Conservation (phyloP, 306 rosid genomes). For the Coriaria nepalensis region DNA sequence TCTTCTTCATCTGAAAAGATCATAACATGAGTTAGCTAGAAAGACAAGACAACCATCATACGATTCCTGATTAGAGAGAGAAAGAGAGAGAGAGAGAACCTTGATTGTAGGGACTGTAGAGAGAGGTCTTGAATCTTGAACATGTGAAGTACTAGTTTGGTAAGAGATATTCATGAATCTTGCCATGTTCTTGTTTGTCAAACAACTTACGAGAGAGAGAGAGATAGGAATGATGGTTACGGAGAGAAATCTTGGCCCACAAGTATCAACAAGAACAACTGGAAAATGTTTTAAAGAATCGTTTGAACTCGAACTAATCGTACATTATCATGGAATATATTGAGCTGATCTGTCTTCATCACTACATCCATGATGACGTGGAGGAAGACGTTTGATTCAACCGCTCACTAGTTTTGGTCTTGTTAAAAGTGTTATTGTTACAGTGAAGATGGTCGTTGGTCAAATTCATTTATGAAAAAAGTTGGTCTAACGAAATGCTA, state of each 20-base stretch:
- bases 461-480: no score
- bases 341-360: no score
- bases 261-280: slow-evolving; percentile 4
- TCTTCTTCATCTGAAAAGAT: neutral
- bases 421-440: no score
- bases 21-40: slow-evolving; percentile 1
- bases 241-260: neutral
- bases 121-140: slow-evolving; percentile 23
- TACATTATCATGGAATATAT: no score
- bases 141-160: neutral
- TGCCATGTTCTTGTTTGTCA: neutral
- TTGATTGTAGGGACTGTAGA: slow-evolving; percentile 14
- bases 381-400: no score
- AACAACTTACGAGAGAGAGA: slow-evolving; percentile 1
- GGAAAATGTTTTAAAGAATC: neutral
- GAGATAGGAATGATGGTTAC: neutral
- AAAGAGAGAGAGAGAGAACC: slow-evolving; percentile 21
- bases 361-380: no score
- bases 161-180: slow-evolving; percentile 5
- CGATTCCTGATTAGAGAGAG: slow-evolving; percentile 15
- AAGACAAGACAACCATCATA: neutral
- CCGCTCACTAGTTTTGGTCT: no score
- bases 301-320: no score
- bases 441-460: no score
- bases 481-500: no score